Base-by-base conservation (phyloP, 495 filamentous ascomycete species). In the Penicillium fimorum region DNA sequence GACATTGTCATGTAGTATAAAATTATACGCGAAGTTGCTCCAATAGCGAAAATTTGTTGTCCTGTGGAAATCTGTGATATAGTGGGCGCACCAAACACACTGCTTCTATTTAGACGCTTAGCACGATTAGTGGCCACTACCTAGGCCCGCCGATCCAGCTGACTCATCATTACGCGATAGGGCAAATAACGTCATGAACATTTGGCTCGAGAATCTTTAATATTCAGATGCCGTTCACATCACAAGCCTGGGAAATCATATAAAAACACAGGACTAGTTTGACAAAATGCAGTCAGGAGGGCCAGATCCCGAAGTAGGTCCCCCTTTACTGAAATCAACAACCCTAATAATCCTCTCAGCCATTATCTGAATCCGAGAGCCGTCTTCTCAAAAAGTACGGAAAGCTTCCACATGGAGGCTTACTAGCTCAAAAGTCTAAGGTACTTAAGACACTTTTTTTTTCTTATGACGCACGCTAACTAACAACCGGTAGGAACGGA, bases 401-500 rank as follows among this genome's bases (percentile, higher is more conserved):
- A 42, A 64, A 55, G 52, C 55, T 53, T 37, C 52, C 47, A 9
- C 55, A 47, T 42, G 52, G 49, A 59, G 51, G 53, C 17, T 47
- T 61, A 53, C 47, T 57, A 0, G 47, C 22, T 17, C 44, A 56
- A 46, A 35, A 59, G 33, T 50, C 53, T 4, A 63, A 60, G 60
- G 60, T 60, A 59, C 35, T 52, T 55, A 18, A 18, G 22, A n/a
- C 50, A 37, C 27, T 17, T 1, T 53, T 17, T 54, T 37, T n/a
- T 37, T 42, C 22, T 20, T 22, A 22, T 42, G 27, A 53, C 29
- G 13, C 17, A 37, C 20, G 15, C 49, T 60, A 24, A 56, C 48
- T 47, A 47, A 57, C 13, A 50, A 60, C 11, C 20, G 4, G 15
- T 48, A 70, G 67, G 47, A 68, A 56, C 65, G 69, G 35, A 63